These are phyloP conservation scores for Flaveria linearis DNA, from an alignment of 129 eudicot species.

Conservation along the genomic window DNA sequence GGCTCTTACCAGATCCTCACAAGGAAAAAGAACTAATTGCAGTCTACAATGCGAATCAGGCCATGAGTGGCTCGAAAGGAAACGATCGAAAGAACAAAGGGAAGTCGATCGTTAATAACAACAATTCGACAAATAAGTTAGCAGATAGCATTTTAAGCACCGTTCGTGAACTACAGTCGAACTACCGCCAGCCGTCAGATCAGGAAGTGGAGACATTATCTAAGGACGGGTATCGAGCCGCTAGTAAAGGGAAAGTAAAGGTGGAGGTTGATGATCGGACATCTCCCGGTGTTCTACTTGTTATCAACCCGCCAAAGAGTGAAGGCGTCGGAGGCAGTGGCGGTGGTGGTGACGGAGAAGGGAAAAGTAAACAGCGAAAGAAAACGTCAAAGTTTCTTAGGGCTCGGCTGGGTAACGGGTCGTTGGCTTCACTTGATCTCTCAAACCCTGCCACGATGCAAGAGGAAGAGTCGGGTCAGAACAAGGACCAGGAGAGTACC, in stretches of 20 bases:
- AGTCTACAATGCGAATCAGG: slow-evolving; percentile 55
- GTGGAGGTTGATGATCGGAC: slow-evolving; percentile 35
- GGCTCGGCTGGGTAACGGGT: slow-evolving; percentile 79
- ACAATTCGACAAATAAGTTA: slow-evolving; percentile 53
- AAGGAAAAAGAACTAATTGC: slow-evolving; percentile 73
- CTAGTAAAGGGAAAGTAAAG: slow-evolving; percentile 57
- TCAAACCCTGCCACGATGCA: slow-evolving; percentile 24
- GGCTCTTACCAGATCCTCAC: slow-evolving; percentile 72
- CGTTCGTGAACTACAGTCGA: slow-evolving; percentile 59
- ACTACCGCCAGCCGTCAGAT: slow-evolving; percentile 42
- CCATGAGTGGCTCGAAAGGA: slow-evolving; percentile 25
- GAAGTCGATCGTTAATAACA: slow-evolving; percentile 37
- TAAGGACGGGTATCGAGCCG: slow-evolving; percentile 78
- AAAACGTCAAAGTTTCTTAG: slow-evolving; percentile 86
- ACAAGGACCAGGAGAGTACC: slow-evolving; percentile 18
- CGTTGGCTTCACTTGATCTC: slow-evolving; percentile 58
- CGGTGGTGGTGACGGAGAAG: slow-evolving; percentile 35
- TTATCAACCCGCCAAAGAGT: slow-evolving; percentile 32
- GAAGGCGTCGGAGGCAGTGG: slow-evolving; percentile 30
- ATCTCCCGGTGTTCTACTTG: slow-evolving; percentile 32
- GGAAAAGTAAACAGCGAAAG: slow-evolving; percentile 60
- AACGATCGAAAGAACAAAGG: slow-evolving; percentile 51
- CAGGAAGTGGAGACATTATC: slow-evolving; percentile 70
- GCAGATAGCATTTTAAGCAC: slow-evolving; percentile 56
- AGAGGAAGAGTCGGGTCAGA: slow-evolving; percentile 23